Conservation (phyloP, 2,329 filamentous ascomycete genomes). For the Ophiostoma pallidulum region DNA sequence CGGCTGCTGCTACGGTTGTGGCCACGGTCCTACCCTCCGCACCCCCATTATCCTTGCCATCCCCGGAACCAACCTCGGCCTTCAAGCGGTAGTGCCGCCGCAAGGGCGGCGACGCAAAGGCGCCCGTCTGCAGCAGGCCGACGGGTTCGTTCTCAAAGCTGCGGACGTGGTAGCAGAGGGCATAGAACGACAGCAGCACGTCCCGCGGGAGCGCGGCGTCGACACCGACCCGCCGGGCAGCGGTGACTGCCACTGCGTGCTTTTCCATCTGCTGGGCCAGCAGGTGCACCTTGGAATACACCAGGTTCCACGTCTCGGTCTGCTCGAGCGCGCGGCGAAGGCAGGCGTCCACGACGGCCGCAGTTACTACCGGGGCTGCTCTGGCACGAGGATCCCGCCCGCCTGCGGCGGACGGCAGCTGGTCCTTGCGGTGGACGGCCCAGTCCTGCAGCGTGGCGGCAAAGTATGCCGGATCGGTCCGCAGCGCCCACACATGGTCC, state of each 20-base stretch:
- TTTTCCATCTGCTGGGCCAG: constrained; percentile 10
- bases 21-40: too few species aligned
- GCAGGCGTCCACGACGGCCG: constrained; percentile 6
- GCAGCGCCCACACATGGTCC: constrained; percentile 16
- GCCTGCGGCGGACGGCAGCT: neutral
- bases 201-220: constrained; percentile 9
- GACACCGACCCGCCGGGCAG: neutral
- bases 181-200: constrained; percentile 13
- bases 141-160: constrained; percentile 11
- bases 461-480: constrained; percentile 16
- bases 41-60: too few species aligned
- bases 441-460: constrained; percentile 5
- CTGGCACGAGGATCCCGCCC: too few species aligned
- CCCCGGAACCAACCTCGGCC: constrained; percentile 1
- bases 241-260: neutral
- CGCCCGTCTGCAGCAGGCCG: constrained; percentile 3
- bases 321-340: constrained; percentile 12
- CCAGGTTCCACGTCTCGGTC: constrained; percentile 13
- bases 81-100: constrained; percentile 9
- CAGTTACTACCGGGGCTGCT: neutral
- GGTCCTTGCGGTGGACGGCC: constrained; percentile 13
- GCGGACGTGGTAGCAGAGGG: constrained; percentile 14
- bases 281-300: constrained; percentile 12
- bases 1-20: constrained; percentile 8
- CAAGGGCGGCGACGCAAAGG: constrained; percentile 9